Conservation (phyloP, 2,329 filamentous ascomycete species). For the Leptographium flavum region DNA sequence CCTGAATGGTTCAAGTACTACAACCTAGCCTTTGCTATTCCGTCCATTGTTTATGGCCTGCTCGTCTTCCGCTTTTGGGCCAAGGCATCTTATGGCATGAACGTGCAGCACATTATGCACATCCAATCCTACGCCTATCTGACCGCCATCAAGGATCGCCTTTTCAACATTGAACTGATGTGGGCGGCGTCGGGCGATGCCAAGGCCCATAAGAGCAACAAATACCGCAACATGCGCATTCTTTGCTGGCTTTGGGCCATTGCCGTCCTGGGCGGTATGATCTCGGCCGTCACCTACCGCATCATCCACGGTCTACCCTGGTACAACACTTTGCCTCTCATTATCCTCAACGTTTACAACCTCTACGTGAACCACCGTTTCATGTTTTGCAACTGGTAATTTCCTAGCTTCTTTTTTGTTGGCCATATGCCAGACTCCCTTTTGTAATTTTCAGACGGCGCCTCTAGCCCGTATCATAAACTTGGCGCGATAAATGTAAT, state of each 20-base stretch:
- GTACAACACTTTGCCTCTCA: constrained; percentile 2
- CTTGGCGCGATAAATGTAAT: too few species aligned
- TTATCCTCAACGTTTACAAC: constrained; percentile 3
- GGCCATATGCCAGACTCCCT: not conserved
- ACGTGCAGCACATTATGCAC: constrained; percentile 5
- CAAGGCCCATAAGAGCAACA: constrained; percentile 6
- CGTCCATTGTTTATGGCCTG: constrained; percentile 1
- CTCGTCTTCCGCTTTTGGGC: constrained; percentile 4
- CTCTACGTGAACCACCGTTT: constrained; percentile 2
- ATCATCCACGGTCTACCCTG: not conserved
- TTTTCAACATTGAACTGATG: constrained; percentile 5
- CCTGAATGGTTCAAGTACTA: constrained; percentile 5
- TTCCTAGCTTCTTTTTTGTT: too few species aligned
- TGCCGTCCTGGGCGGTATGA: not conserved
- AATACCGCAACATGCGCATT: constrained; percentile 5
- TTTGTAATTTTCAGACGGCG: not conserved
- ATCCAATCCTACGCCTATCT: constrained; percentile 5
- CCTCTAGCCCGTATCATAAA: too few species aligned
- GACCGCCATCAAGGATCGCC: constrained; percentile 4
- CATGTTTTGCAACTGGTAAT: constrained; percentile 4
- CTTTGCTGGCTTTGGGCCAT: constrained; percentile 5
- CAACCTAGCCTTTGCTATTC: constrained; percentile 4
- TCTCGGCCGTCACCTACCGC: not conserved
- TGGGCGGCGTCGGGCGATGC: constrained; percentile 3
- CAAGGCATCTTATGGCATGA: constrained; percentile 2